Base-by-base conservation (phyloP, 129 eudicot species). In the Artemisia argyi region DNA sequence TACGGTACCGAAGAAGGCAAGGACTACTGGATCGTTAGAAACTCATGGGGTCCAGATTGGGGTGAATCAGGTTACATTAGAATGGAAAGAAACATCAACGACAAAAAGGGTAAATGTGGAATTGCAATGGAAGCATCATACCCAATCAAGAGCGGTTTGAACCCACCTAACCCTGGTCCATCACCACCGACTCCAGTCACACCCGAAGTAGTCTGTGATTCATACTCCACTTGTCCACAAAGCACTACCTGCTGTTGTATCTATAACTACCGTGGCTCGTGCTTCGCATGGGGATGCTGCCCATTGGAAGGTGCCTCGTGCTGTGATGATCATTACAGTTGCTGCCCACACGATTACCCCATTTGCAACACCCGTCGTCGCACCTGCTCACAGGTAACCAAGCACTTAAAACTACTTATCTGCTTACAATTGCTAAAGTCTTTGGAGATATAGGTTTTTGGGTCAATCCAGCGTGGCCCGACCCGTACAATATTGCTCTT, bases 341-440 rank as follows among this genome's bases (percentile, higher is more conserved):
- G 97, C 72, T 91, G 97, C 78, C 97, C 97, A 0, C 95, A 88
- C 20, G 96, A 85, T 11, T 91, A 88, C 65, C 97, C 96, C 7
- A 74, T 88, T 0, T 91, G 96, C 76, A 80, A 91, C 42, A 75
- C 74, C 10, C 51, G 73, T 3, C 83, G 85, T 8, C 85, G 96
- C 48, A 91, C 95, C 66, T 91, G 97, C 81, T 81, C 83, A 16
- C 42, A 81, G 78, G 95, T 91, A 79, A 77, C 83, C 46, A 39
- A 6, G 46, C 46, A 39, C 46, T 39, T 10, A 6, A 39, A 39
- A 1, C 46, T 39, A 1, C 46, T 39, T 39, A 39, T 39, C 46
- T 39, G 7, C 46, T 39, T 39, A 39, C 1, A 5, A 39, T 5
- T 39, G 46, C 11, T 4, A 26, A 26, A 60, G 16, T 28, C 14